Base-by-base conservation (phyloP, 495 filamentous ascomycete genomes). In the Daldinia loculata region DNA sequence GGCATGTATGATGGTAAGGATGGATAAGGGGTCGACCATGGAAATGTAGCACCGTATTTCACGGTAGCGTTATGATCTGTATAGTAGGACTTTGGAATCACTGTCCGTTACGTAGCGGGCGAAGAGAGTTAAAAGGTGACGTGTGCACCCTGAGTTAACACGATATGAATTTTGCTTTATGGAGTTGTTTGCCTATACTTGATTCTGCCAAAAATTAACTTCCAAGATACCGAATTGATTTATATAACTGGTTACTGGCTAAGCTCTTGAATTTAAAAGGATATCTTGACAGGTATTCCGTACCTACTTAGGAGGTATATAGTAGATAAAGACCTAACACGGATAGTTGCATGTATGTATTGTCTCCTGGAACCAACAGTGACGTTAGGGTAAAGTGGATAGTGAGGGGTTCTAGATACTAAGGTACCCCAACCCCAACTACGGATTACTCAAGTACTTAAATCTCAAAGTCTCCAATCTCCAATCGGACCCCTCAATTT, bases 51-150 rank as follows among this genome's bases (percentile, higher is more conserved):
- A 36, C 36, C 63, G 57, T 56, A 52, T 58, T 29, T 12, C 24
- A 32, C 51, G 51, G 52, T n/a, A 41, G 52, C 38, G 15, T 56
- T 56, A 50, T 56, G 22, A 63, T 55, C 38, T 72, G 70, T 72
- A 72, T 68, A 68, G 56, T 68, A 72, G 61, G 51, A 66, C 6
- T 45, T 55, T 50, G 64, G 39, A 48, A 26, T 63, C 38, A 32
- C 41, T 50, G 14, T 55, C 50, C 15, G 17, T 19, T 52, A 26
- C 32, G 39, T 52, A 24, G 43, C 19, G 43, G 43, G 8, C 19
- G 7, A 48, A 48, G 41, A 63, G 34, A 14, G 34, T 52, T 19
- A 12, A 36, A 36, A 52, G 48, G 52, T 67, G 32, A 12, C 29
- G 30, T 51, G 0, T 29, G 43, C 19, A 48, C 43, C 19, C 9